Percentiles rank a stretch among this genome's conserved stretches.
Evolutionary conservation across 2,329 filamentous ascomycete species (phyloP).

Genomic region (Paecilomyces sp.): DNA sequence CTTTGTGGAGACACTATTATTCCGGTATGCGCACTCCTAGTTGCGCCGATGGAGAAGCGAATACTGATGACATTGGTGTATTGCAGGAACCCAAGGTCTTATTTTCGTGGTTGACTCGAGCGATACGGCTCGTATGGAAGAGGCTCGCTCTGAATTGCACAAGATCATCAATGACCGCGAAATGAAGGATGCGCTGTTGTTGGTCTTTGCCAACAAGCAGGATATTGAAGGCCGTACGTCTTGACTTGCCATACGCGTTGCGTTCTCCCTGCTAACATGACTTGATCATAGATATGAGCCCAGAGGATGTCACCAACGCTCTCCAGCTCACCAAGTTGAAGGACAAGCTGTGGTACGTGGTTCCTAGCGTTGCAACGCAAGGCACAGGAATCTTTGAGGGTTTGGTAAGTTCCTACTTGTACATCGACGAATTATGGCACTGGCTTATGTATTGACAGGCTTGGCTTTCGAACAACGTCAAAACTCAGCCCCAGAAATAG

Average conservation of each 20-base stretch:
- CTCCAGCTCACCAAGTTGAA: slow-evolving; percentile 70
- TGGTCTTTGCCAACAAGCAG: slow-evolving; percentile 99
- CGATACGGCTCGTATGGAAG: slow-evolving; percentile 83
- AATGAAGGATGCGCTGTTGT: slow-evolving; percentile 88
- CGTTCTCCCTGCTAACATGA: neutral
- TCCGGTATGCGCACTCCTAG: slow-evolving; percentile 50
- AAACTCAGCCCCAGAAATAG: slow-evolving; percentile 43
- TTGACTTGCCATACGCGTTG: neutral
- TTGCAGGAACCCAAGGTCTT: slow-evolving; percentile 80
- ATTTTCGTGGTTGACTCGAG: slow-evolving; percentile 98
- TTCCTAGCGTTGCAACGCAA: slow-evolving; percentile 73
- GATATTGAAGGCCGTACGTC: slow-evolving; percentile 72
- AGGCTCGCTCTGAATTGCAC: slow-evolving; percentile 88
- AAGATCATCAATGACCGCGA: slow-evolving; percentile 97
- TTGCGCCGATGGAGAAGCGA: neutral
- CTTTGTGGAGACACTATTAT: slow-evolving; percentile 97
- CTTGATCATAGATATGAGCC: slow-evolving; percentile 59
- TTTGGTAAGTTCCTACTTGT: slow-evolving; percentile 45
- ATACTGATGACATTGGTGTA: slow-evolving; percentile 2
- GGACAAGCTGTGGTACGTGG: slow-evolving; percentile 79
- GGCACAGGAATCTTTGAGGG: slow-evolving; percentile 77
- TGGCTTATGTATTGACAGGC: slow-evolving; percentile 35
- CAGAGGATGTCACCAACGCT: slow-evolving; percentile 70
- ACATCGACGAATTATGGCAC: neutral
- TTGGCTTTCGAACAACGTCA: slow-evolving; percentile 81